Conservation (phyloP, 148 eudicot genomes). For the Gaultheria prostrata region DNA sequence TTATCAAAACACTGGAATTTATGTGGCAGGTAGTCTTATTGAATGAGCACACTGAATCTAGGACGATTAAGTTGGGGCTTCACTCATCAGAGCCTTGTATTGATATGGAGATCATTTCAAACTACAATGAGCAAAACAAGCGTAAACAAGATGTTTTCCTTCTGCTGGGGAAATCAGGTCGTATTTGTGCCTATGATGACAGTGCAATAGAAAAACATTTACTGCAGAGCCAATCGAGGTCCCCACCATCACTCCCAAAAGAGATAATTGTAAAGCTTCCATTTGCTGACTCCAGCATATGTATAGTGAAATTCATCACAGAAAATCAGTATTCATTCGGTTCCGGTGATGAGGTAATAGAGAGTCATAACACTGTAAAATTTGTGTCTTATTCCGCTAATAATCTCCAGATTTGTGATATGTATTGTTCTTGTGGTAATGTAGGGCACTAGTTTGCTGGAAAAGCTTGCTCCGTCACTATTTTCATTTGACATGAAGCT, state of each 20-base stretch:
- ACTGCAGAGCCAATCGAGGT: constrained; percentile 59
- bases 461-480: constrained; percentile 50
- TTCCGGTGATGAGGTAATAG: constrained; percentile 55
- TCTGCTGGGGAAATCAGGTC: constrained; percentile 79
- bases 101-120: constrained; percentile 64
- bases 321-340: constrained; percentile 36
- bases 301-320: constrained; percentile 53
- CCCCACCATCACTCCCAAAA: constrained; percentile 69
- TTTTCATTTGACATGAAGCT: constrained; percentile 59
- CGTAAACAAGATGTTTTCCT: constrained; percentile 57
- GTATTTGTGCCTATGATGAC: constrained; percentile 74
- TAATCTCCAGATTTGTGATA: not conserved
- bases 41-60: constrained; percentile 76
- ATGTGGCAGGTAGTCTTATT: constrained; percentile 68
- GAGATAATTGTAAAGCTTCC: constrained; percentile 71
- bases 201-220: constrained; percentile 66
- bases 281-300: constrained; percentile 55
- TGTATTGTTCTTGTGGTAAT: constrained; percentile 12
- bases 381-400: not conserved
- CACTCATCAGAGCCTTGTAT: constrained; percentile 64
- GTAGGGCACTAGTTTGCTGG: constrained; percentile 49
- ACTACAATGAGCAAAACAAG: constrained; percentile 53
- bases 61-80: constrained; percentile 76
- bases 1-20: constrained; percentile 8
- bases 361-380: not conserved